Conservation (phyloP, 1,139 yeast species). For the Taiozyma onychis region DNA sequence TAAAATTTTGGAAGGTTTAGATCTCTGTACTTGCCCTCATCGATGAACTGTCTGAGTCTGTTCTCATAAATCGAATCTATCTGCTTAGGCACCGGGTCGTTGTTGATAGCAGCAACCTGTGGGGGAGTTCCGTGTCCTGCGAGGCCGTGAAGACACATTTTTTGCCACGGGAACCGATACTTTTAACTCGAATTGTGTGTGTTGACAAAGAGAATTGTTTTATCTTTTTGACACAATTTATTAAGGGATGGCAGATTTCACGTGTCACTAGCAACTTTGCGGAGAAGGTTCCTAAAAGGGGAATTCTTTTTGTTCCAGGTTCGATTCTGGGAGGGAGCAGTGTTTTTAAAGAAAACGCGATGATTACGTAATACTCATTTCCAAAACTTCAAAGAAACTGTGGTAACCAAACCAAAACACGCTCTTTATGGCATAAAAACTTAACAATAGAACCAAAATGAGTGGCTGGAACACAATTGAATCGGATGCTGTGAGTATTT, state of each 20-base stretch:
- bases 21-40: constrained; percentile 53
- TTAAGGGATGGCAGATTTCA: neutral
- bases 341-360: too few relatives aligned
- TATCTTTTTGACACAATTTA: neutral
- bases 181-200: neutral
- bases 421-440: too few relatives aligned
- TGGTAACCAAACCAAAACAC: too few relatives aligned
- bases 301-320: neutral
- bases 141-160: neutral
- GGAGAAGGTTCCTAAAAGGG: neutral
- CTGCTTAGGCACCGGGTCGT: constrained; percentile 77
- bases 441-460: constrained; percentile 6
- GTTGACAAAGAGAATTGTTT: too few relatives aligned
- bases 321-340: neutral
- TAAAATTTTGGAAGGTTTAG: constrained; percentile 82
- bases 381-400: too few relatives aligned
- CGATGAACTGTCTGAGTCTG: constrained; percentile 76
- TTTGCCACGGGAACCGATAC: neutral
- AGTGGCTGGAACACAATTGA: constrained; percentile 61
- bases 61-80: constrained; percentile 73
- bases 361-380: neutral
- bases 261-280: neutral
- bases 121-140: neutral
- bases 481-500: constrained; percentile 49
- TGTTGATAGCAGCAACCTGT: constrained; percentile 29